These are phyloP conservation scores for Gliomastix tumulicola DNA, from an alignment of 2,329 filamentous ascomycete genomes.

Conservation along the genomic window DNA sequence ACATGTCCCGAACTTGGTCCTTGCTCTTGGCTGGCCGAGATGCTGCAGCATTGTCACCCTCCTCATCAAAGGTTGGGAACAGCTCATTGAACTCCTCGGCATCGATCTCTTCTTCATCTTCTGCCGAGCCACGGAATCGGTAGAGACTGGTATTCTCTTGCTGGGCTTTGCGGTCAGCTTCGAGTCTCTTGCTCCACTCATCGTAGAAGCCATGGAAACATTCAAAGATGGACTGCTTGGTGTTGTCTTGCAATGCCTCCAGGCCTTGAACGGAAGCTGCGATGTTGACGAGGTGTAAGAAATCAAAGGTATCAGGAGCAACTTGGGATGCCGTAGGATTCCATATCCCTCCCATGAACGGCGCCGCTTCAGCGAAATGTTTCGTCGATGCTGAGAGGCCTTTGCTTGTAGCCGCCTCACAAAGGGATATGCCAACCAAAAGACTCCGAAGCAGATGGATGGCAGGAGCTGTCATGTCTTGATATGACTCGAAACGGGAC, in stretches of 20 bases:
- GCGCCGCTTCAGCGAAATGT: slow-evolving; percentile 37
- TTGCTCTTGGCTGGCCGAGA: slow-evolving; percentile 17
- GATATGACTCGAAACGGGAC: slow-evolving; percentile 68
- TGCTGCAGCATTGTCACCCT: slow-evolving; percentile 27
- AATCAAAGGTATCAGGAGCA: slow-evolving; percentile 32
- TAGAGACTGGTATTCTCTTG: slow-evolving; percentile 73
- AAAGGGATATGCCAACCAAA: slow-evolving; percentile 65
- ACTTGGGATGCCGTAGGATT: neutral
- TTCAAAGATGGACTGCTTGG: slow-evolving; percentile 52
- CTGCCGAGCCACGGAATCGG: slow-evolving; percentile 70
- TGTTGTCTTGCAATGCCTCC: slow-evolving; percentile 26
- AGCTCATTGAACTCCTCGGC: slow-evolving; percentile 70
- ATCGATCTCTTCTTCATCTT: slow-evolving; percentile 69
- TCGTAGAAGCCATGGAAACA: slow-evolving; percentile 68
- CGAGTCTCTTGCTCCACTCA: slow-evolving; percentile 73
- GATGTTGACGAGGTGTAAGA: slow-evolving; percentile 38
- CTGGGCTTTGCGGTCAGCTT: slow-evolving; percentile 68
- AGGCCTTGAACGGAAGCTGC: slow-evolving; percentile 38
- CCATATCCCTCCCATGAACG: slow-evolving; percentile 47
- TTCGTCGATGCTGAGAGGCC: slow-evolving; percentile 24
- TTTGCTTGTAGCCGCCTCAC: slow-evolving; percentile 34
- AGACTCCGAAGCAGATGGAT: slow-evolving; percentile 75
- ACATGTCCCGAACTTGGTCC: slow-evolving; percentile 43
- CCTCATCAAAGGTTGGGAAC: slow-evolving; percentile 69
- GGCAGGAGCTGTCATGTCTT: slow-evolving; percentile 74